Conservation (phyloP, 257 asterid genomes). For the Nicotiana tabacum region DNA sequence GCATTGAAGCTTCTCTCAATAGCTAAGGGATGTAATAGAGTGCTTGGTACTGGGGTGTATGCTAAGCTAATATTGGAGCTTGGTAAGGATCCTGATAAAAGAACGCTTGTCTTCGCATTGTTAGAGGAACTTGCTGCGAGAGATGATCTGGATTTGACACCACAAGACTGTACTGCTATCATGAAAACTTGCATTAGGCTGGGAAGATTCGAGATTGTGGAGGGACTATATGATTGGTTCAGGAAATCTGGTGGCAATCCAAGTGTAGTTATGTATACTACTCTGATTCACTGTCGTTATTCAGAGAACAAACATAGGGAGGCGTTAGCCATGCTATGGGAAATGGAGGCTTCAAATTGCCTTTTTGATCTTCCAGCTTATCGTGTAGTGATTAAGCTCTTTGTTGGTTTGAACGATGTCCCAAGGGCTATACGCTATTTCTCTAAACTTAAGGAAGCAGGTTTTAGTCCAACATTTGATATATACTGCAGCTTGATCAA, state of each 20-base stretch:
- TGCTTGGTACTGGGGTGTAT: slow-evolving; percentile 46
- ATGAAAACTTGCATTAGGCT: slow-evolving; percentile 64
- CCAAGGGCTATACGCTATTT: slow-evolving; percentile 58
- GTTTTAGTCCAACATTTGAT: slow-evolving; percentile 58
- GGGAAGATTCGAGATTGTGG: slow-evolving; percentile 60
- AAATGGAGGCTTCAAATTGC: slow-evolving; percentile 70
- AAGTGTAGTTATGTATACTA: slow-evolving; percentile 75
- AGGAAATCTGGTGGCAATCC: slow-evolving; percentile 43
- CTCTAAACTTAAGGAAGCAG: slow-evolving; percentile 65
- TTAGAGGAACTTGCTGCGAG: slow-evolving; percentile 76
- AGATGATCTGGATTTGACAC: slow-evolving; percentile 53
- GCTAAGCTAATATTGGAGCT: slow-evolving; percentile 64
- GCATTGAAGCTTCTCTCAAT: slow-evolving; percentile 60
- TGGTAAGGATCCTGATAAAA: slow-evolving; percentile 62
- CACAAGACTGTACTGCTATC: slow-evolving; percentile 66
- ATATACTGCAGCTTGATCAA: slow-evolving; percentile 44
- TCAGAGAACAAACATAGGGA: slow-evolving; percentile 49
- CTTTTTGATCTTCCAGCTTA: slow-evolving; percentile 76
- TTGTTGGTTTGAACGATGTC: slow-evolving; percentile 60
- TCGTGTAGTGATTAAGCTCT: slow-evolving; percentile 71
- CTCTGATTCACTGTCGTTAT: slow-evolving; percentile 60
- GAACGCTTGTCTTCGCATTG: slow-evolving; percentile 32
- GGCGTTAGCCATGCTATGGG: slow-evolving; percentile 74
- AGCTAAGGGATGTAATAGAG: slow-evolving; percentile 46
- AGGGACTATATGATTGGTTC: slow-evolving; percentile 65